Base-by-base conservation (phyloP, 2,329 filamentous ascomycete genomes). In the Colletotrichum tofieldiae region DNA sequence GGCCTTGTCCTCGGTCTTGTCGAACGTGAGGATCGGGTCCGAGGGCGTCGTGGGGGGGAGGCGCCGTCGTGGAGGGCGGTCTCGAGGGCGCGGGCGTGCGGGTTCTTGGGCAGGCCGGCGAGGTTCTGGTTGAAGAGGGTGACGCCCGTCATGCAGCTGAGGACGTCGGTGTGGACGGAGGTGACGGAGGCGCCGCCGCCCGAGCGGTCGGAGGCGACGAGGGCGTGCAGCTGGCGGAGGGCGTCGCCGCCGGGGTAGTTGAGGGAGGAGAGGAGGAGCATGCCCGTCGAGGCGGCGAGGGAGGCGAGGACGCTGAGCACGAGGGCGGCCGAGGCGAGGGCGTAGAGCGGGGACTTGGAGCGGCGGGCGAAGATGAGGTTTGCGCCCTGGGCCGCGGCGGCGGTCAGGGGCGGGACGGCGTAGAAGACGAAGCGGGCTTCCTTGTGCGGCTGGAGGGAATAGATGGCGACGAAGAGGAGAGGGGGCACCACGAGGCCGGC, bases 371-470 rank as follows among this genome's bases (percentile, higher is more conserved):
- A 93, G 75, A 97, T 84, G 81, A 91, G 92, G 67, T 90, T 89
- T 18, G 94, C 94, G 26, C 91, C 92, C 5, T 94, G 86, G 3
- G 94, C 92, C 0, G 94, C 92, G 3, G 92, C 89, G 14, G 92
- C 93, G 0, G 95, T 98, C 39, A 98, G 84, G 0, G 92, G 87
- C 0, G 96, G 96, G 32, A 97, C 87, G 64, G 91, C 88, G 83
- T 98, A 98, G 77, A 98, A 91, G 76, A 99, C 92, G 85, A 99
- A 99, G 23, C 96, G 93, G 80, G 95, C 93, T 84, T 99, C 96
- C 81, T 99, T 99, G 84, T 99, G 96, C 0, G 96, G 95, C 73
- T 98, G 93, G 62, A 94, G 77, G 74, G 94, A 98, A 85, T 98
- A 98, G 54, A 97, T 81, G 5, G 88, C 88, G 26, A 97, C 86